Base-by-base conservation (phyloP, 2,329 filamentous ascomycete genomes). In the Alternaria consortialis region DNA sequence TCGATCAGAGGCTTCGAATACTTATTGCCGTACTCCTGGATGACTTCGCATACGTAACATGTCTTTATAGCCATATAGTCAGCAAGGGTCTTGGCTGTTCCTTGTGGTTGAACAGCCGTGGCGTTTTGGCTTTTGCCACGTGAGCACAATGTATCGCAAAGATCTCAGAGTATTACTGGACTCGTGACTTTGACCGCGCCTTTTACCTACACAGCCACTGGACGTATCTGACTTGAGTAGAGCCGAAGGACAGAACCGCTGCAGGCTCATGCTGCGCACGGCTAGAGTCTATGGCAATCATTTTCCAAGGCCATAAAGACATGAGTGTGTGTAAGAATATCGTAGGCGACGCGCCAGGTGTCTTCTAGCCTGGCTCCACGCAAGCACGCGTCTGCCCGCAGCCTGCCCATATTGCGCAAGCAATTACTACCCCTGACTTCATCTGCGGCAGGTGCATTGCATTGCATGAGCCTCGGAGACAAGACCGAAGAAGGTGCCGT, bases 41-140 rank as follows among this genome's bases (percentile, higher is more conserved):
- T 61, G 58, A 61, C 60, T 40, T 44, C 62, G 48, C 56, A 58
- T 64, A 65, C 57, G 63, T 55, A 62, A 67, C 56, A 56, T 59
- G 60, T 46, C 53, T 31, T 51, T 63, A 59, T 46, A 53, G 48
- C 53, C 52, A 63, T 56, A 57, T 63, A 34, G 55, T 42, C 27
- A 56, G 56, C 64, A 71, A 64, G 68, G 67, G 50, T 60, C 70
- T 75, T 75, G 71, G 70, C 68, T 53, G 60, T 34, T 58, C 51
- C 63, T 66, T 48, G 56, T 60, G 40, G 57, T 42, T 43, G 55
- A 53, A 56, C 58, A 48, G 42, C 47, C 55, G 48, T 48, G 32
- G 44, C 27, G 51, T 51, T 54, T 58, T 56, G 52, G 52, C 53
- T 56, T 51, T 56, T 46, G 58, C 71, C 70, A 75, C 68, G 70